Evolutionary conservation across 441 rosid species (phyloP), one percentile per base, ranked within the genome.

Genomic region (Raphanus hybrid): DNA sequence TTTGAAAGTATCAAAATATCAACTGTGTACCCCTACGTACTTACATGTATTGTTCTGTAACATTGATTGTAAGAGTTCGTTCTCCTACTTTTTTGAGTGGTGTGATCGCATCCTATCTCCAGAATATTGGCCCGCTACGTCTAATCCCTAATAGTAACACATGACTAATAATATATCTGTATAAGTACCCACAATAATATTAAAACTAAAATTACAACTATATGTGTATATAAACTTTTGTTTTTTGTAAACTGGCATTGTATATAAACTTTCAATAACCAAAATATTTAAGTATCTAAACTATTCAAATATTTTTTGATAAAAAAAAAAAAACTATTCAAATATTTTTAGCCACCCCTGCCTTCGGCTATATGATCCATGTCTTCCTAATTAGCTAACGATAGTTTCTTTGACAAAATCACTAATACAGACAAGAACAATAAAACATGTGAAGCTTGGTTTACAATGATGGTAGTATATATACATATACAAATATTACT

Each of bases 11-110:
- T 29, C 34, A 29, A 29, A 29, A 52, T 59, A 43, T n/a, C 71
- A 64, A 66, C 8, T 39, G 80, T 60, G 65, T 64, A 74, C 75
- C 76, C 45, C 58, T 79, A 74, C 41, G 75, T 74, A 78, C 68
- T 26, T 80, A 60, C 41, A 66, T 70, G 43, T 35, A 39, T 74
- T 74, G 6, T 27, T 32, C 18, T 20, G 3, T 50, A 10, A 23
- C 20, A 15, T 6, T 10, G 41, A 32, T 74, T 16, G 9, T 32
- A 61, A 7, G 45, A 5, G 3, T 3, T 58, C 4, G 29, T 65
- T 63, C 29, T 14, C 34, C 45, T 62, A 10, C 15, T 14, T 26
- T 76, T 55, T 8, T n/a, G 10, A 12, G 34, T 54, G 60, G 67
- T 34, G n/a, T 64, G 71, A 65, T 71, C 71, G 76, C 71, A 71